Conservation (phyloP, 768 basidiomycete species). For the Russula brevipes region DNA sequence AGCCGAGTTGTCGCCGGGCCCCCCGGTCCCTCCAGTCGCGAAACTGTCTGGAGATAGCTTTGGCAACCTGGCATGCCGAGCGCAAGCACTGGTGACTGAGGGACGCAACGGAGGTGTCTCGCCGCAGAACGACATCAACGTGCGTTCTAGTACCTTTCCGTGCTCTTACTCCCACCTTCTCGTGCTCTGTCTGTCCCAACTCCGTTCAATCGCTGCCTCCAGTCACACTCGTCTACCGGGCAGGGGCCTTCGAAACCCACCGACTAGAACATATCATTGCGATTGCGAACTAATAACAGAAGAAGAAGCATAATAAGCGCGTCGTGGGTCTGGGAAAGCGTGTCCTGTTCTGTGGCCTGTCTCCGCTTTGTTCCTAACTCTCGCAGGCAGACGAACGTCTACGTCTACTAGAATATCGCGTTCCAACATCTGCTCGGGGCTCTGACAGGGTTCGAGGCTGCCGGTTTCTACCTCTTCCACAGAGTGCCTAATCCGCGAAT, state of each 20-base stretch:
- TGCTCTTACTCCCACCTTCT: conserved; percentile 54
- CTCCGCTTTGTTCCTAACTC: neutral
- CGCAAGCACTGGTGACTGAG: too few relatives aligned
- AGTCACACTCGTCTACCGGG: conserved; percentile 66
- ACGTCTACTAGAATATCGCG: conserved; percentile 77
- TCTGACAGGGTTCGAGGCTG: conserved; percentile 71
- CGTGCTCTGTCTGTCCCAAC: conserved; percentile 56
- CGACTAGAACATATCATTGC: conserved; percentile 58
- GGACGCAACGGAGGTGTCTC: too few relatives aligned
- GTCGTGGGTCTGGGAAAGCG: conserved; percentile 55
- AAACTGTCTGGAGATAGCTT: too few relatives aligned
- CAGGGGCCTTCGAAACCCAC: conserved; percentile 60
- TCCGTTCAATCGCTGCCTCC: conserved; percentile 63
- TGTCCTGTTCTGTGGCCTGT: neutral
- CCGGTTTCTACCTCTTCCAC: conserved; percentile 68
- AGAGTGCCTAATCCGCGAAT: conserved; percentile 80
- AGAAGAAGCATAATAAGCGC: conserved; percentile 49
- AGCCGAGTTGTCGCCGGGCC: too few relatives aligned
- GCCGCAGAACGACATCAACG: too few relatives aligned
- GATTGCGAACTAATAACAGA: conserved; percentile 55
- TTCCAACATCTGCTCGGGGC: conserved; percentile 66
- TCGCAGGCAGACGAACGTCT: conserved; percentile 62
- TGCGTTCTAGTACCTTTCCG: conserved; percentile 42
- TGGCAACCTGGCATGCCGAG: too few relatives aligned
- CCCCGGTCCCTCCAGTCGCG: too few relatives aligned